A percentile compares a stretch with the other conserved stretches of the same genome.
Conservation (phyloP, 2,329 filamentous ascomycete species). For the Chaetomiaceae sp. region DNA sequence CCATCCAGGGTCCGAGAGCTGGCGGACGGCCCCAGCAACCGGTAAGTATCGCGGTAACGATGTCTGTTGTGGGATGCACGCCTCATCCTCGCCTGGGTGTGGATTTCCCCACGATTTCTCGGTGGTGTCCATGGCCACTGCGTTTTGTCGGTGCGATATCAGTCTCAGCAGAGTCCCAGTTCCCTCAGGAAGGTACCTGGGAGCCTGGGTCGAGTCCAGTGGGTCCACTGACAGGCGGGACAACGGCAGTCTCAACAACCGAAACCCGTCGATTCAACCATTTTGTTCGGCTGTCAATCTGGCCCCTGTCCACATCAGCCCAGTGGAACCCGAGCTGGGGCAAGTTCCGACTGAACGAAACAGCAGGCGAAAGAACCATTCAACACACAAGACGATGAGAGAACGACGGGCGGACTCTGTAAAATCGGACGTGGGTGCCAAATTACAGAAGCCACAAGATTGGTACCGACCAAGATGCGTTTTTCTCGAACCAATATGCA, state of each 20-base stretch:
- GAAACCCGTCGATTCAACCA: constrained; percentile 22
- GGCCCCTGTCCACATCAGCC: constrained; percentile 14
- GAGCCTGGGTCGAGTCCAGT: too few relatives aligned
- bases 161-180: too few relatives aligned
- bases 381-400: too few relatives aligned
- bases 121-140: not conserved
- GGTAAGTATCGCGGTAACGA: not conserved
- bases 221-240: constrained; percentile 5
- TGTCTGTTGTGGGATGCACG: not conserved
- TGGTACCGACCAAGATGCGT: too few relatives aligned
- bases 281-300: constrained; percentile 13
- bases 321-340: constrained; percentile 18
- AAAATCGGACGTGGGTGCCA: too few relatives aligned
- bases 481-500: too few relatives aligned
- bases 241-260: constrained; percentile 24
- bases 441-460: too few relatives aligned
- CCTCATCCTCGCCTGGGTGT: too few relatives aligned
- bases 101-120: not conserved
- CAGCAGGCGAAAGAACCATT: too few relatives aligned
- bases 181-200: constrained; percentile 1
- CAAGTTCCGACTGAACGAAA: constrained; percentile 2
- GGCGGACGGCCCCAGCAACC: not conserved
- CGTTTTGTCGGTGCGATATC: too few relatives aligned
- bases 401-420: too few relatives aligned
- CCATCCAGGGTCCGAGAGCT: constrained; percentile 14